Base-by-base conservation (phyloP, 495 filamentous ascomycete species). In the Pseudevernia furfuracea region DNA sequence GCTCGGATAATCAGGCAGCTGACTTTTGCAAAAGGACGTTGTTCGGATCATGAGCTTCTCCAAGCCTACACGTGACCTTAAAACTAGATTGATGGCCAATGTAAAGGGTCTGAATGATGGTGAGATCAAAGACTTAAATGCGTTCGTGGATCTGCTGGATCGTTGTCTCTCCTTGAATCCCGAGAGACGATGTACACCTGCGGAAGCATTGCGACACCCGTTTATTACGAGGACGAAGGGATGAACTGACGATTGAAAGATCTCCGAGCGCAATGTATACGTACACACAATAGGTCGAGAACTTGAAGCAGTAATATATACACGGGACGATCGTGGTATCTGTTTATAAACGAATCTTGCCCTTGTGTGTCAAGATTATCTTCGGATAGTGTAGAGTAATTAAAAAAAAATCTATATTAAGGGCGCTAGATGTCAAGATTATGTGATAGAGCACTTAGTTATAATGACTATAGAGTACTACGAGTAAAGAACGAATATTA, bases 161-260 rank as follows among this genome's bases (percentile, higher is more conserved):
- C 85, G 86, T 21, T 97, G 94, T 64, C 74, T 98, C 72, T 85
- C 85, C 66, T 82, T 96, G 38, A 96, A 97, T 72, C 89, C 92
- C n/a, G 95, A 96, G 75, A 94, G 92, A 76, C 82, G 94, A 58
- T 89, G 89, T 73, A 93, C 89, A 15, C 90, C 94, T 9, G 75
- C 82, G 4, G 92, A 97, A 66, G 94, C 94, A 38, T 75, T 97
- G 68, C 88, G 87, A 69, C 94, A 97, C 79, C 89, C 90, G 1
- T 97, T 97, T 72, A 81, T 91, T 66, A 72, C 69, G 39, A 76
- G 77, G 61, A 56, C 64, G 58, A 71, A 63, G 37, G 44, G 32
- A 1, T 61, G 14, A 52, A 10, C n/a, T 25, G 11, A 10, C 10
- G 23, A 6, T 48, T 10, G 10, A 48, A 48, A 14, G 21, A 8